Percentiles rank a stretch among this genome's conserved stretches.
Conservation (phyloP, 1,284 basidiomycete species). For the Rhodotorula mucilaginosa region DNA sequence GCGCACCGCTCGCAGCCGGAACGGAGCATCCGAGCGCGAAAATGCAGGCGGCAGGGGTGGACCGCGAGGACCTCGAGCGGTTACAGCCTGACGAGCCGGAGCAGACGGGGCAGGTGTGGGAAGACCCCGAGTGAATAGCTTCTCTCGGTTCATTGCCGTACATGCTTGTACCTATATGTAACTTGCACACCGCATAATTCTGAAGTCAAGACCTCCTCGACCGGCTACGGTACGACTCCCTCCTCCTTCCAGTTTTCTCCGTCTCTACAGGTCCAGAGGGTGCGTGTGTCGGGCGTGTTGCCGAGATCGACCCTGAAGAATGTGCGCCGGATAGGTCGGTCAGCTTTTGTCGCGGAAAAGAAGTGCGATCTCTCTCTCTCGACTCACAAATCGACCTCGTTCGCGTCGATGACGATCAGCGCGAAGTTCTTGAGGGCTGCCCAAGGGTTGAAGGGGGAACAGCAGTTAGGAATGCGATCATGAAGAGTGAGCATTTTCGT, state of each 20-base stretch:
- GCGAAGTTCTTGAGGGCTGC: constrained; percentile 41
- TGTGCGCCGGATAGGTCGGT: background rate
- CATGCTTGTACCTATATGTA: background rate
- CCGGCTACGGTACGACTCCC: constrained; percentile 44
- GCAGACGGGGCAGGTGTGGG: constrained; percentile 1
- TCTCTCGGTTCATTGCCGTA: background rate
- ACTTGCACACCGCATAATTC: no score
- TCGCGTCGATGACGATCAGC: constrained; percentile 47
- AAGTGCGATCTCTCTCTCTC: no score
- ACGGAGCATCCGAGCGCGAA: background rate
- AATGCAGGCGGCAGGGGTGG: background rate
- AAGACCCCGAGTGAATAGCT: constrained; percentile 15
- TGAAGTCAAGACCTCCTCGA: no score
- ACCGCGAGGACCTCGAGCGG: background rate
- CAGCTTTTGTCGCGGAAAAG: no score
- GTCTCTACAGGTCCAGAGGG: constrained; percentile 42
- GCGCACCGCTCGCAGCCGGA: background rate
- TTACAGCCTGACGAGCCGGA: background rate
- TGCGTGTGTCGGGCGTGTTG: constrained; percentile 44
- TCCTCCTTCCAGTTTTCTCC: constrained; percentile 44
- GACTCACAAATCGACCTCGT: constrained; percentile 46
- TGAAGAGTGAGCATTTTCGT: no score
- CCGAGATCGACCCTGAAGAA: constrained; percentile 41
- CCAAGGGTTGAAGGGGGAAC: background rate
- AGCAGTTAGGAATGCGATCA: no score